Base-by-base conservation (phyloP, 2,329 filamentous ascomycete genomes). In the Xenosphaeropsis pyriputrescens region DNA sequence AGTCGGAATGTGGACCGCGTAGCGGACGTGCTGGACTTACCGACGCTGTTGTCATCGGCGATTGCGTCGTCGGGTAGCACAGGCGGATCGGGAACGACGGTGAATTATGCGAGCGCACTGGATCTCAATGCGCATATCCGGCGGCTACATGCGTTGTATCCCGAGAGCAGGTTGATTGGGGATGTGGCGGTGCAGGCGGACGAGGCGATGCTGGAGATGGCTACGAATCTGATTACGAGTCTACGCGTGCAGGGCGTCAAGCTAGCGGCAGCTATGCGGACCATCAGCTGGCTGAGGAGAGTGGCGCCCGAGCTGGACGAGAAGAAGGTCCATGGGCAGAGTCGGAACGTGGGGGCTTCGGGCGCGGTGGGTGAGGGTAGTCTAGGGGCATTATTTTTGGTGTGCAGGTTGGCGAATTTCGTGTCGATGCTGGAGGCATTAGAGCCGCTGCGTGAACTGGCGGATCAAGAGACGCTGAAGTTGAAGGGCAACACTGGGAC, bases 121-220 rank as follows among this genome's bases (percentile, higher is more conserved):
- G 91, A 98, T 57, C 68, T 98, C 2, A 82, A 93, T 53, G 80
- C 84, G n/a, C 91, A 96, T 55, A 91, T 95, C 53, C 84, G 85
- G 48, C 75, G 91, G 6, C 67, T 98, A 5, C 77, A 86, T 43
- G 75, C 77, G 0, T 65, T 96, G 18, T 93, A 95, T 54, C 82
- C 88, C 0, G 67, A 78, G 37, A 94, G 86, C 0, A 64, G 72
- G 1, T 64, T 96, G 32, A 71, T 96, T 18, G 67, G 67, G 14
- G 79, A 80, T 17, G 78, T 96, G 15, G 68, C 77, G 8, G 55
- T 61, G 2, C 85, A 95, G 55, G 84, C 89, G 8, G 85, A 94
- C 49, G 75, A 76, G 38, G 84, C 85, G 29, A 93, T 96, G 70
- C 82, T 83, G 50, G 77, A 82, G 40, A 85, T 96, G 74, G 85